phyloP scores from a whole-genome alignment of 441 rosid species.

The Raphanus hybrid region DNA sequence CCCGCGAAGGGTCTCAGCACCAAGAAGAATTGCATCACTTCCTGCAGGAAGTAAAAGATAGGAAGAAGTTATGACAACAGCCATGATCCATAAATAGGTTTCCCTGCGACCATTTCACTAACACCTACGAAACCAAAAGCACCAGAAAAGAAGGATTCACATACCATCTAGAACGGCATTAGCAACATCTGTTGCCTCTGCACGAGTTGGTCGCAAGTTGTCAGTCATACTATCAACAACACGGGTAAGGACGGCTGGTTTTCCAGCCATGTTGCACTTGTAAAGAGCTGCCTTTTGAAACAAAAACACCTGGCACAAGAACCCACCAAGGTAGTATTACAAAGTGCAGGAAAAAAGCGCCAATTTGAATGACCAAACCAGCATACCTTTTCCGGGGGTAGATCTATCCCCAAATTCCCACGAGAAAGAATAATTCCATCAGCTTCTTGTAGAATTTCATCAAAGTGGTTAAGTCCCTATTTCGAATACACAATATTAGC shows the following conservation, averaged over 20 bases:
- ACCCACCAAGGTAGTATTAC: slow-evolving; percentile 6
- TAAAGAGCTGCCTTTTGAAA: slow-evolving; percentile 97
- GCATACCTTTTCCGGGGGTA: slow-evolving; percentile 96
- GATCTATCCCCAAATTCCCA: slow-evolving; percentile 97
- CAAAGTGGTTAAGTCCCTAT: slow-evolving; percentile 95
- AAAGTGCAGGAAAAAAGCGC: neutral
- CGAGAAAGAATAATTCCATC: slow-evolving; percentile 99
- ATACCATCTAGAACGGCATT: slow-evolving; percentile 97
- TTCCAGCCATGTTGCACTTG: slow-evolving; percentile 99
- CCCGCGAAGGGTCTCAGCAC: slow-evolving; percentile 98
- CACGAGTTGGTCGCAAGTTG: slow-evolving; percentile 98
- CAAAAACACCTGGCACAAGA: slow-evolving; percentile 71
- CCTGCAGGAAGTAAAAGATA: slow-evolving; percentile 51
- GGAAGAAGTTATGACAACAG: slow-evolving; percentile 9
- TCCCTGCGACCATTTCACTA: neutral
- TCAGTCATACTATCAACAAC: slow-evolving; percentile 99
- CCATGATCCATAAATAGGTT: slow-evolving; percentile 1
- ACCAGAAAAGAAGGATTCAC: neutral
- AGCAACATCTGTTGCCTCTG: slow-evolving; percentile 99
- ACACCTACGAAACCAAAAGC: neutral
- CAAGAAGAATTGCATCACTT: slow-evolving; percentile 98
- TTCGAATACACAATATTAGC: slow-evolving; percentile 7
- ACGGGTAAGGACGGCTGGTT: slow-evolving; percentile 97
- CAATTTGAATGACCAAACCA: slow-evolving; percentile 13
- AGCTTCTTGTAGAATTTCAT: slow-evolving; percentile 97